These are phyloP conservation scores for Sinapis alba DNA, from an alignment of 441 rosid species.

Conservation along the genomic window DNA sequence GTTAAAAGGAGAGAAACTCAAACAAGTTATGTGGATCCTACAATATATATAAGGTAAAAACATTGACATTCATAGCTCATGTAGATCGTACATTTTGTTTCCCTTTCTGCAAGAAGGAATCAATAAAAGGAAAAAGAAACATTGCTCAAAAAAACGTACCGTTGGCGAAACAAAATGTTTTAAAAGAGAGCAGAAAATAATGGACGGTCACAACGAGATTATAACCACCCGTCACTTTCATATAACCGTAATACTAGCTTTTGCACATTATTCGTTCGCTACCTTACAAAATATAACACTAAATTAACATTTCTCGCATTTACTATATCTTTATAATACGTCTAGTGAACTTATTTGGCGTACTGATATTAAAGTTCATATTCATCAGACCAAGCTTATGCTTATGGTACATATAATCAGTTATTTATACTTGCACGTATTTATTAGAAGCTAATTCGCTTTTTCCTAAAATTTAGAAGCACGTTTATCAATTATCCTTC, in stretches of 20 bases:
- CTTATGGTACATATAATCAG: background rate
- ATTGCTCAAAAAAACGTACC: background rate
- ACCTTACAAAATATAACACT: background rate
- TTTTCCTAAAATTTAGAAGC: background rate
- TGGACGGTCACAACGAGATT: conserved; percentile 36
- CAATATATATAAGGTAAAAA: background rate
- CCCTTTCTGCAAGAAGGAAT: conserved; percentile 19
- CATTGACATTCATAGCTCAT: conserved; percentile 23
- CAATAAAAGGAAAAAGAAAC: conserved; percentile 18
- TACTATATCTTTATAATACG: background rate
- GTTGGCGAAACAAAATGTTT: background rate
- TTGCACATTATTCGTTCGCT: background rate
- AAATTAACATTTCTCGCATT: conserved; percentile 27
- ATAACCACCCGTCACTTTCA: conserved; percentile 34
- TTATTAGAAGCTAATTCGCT: background rate
- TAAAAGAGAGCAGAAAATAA: background rate
- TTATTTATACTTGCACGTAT: background rate
- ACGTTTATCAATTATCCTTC: background rate
- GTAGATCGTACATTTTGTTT: conserved; percentile 31
- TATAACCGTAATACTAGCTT: conserved; percentile 20
- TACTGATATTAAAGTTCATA: background rate
- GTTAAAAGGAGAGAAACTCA: conserved; percentile 8
- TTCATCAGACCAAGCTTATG: background rate
- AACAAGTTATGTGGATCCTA: conserved; percentile 29
- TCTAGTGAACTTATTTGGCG: background rate